Conservation (phyloP, 1,284 basidiomycete genomes). For the Phylloboletellus chloephorus region DNA sequence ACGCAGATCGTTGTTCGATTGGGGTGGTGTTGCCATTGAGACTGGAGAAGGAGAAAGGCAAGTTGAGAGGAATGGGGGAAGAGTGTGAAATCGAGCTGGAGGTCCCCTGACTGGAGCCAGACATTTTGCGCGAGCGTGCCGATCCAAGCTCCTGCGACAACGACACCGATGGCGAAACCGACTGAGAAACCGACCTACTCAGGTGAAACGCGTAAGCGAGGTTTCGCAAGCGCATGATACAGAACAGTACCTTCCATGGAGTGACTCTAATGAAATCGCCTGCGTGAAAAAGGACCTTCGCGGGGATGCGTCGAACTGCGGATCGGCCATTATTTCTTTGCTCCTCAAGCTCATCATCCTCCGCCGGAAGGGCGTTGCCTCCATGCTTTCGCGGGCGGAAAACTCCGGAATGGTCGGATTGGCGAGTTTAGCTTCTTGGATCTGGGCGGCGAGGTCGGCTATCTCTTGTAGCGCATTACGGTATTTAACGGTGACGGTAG, state of each 20-base stretch:
- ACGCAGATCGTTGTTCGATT: conserved; percentile 61
- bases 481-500: conserved; percentile 75
- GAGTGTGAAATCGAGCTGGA: conserved; percentile 51
- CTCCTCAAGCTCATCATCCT: conserved; percentile 45
- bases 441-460: conserved; percentile 77
- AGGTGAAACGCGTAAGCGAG: conserved; percentile 12
- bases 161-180: conserved; percentile 83
- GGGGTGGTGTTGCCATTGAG: conserved; percentile 35
- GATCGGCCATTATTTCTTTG: conserved; percentile 44
- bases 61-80: conserved; percentile 51
- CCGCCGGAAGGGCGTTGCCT: conserved; percentile 43
- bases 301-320: conserved; percentile 43
- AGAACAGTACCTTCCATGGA: conserved; percentile 64
- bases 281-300: conserved; percentile 78
- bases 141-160: conserved; percentile 94
- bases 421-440: conserved; percentile 72
- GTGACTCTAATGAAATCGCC: conserved; percentile 77
- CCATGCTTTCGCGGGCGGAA: conserved; percentile 42
- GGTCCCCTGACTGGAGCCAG: conserved; percentile 66
- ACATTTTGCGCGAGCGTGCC: conserved; percentile 78
- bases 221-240: conserved; percentile 3
- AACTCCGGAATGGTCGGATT: conserved; percentile 44
- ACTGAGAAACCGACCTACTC: conserved; percentile 75
- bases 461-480: conserved; percentile 86
- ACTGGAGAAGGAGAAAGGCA: conserved; percentile 54